These are phyloP conservation scores for Cryptomeria japonica DNA, from an alignment of 75 land plant species.

Conservation along the genomic window DNA sequence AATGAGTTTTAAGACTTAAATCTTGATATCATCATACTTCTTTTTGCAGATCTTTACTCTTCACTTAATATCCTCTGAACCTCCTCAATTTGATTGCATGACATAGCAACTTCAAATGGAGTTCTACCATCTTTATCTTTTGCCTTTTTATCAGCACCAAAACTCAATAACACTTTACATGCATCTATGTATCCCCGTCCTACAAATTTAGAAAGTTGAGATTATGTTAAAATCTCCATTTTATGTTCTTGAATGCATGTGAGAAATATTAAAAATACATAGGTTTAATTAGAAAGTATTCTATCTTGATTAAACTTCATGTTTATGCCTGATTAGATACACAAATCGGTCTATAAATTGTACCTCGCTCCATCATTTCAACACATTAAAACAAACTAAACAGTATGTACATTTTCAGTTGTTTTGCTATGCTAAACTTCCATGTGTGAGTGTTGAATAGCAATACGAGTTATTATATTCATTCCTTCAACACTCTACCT, in stretches of 20 bases:
- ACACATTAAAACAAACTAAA: too few species aligned
- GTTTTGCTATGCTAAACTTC: too few species aligned
- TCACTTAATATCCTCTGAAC: conserved; percentile 1
- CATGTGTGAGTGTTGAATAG: too few species aligned
- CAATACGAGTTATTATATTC: too few species aligned
- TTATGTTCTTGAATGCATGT: background rate
- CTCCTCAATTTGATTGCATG: background rate
- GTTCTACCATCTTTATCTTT: conserved; percentile 28
- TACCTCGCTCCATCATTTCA: too few species aligned
- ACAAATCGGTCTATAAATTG: too few species aligned
- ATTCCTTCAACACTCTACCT: too few species aligned
- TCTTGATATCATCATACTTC: background rate
- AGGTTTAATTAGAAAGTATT: background rate
- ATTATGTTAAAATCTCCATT: background rate
- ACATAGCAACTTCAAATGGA: conserved; percentile 24
- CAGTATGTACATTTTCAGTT: too few species aligned
- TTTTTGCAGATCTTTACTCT: background rate
- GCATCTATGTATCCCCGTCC: conserved; percentile 21
- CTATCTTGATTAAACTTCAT: background rate
- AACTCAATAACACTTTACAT: conserved; percentile 23
- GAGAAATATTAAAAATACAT: background rate
- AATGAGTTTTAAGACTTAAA: background rate
- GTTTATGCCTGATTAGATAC: too few species aligned
- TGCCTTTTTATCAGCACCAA: conserved; percentile 24
- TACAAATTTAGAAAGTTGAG: background rate